Evolutionary conservation across 257 asterid species (phyloP), one percentile per base, ranked within the genome.

Genomic region (Salvia hispanica): DNA sequence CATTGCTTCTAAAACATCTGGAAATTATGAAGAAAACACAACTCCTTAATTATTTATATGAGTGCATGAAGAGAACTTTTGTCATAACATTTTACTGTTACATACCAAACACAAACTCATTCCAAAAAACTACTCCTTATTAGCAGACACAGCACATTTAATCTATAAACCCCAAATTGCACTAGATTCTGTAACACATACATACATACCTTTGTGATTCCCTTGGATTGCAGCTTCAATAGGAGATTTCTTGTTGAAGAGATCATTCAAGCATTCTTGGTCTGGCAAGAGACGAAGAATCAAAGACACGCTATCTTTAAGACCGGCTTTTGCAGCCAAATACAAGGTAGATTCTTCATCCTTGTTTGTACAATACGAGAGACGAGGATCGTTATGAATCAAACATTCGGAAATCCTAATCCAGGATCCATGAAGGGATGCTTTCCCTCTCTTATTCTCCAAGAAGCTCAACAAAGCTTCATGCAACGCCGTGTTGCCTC

Each of bases 301-400:
- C 37, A 11, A 54, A 8, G 55, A 61, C 37, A 70, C 69, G 14
- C 64, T 61, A 6, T 12, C 15, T 0, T 39, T 54, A 51, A 53
- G 77, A 53, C 83, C 87, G 15, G 57, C 74, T 42, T 72, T 69
- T 39, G 79, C 78, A 0, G 83, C 81, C 67, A 82, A 62, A 60
- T 72, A 79, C 28, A 74, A 13, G 0, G 69, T 62, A 16, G 72
- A 77, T 44, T 69, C 54, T 7, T 74, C 76, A 14, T 58, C 50
- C 5, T 43, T 12, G 47, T 79, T 82, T 13, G 7, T 48, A 16
- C 58, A 58, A 54, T 59, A 70, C 1, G 39, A 15, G 10, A 66
- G 18, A 40, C 66, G 58, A 2, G 61, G 72, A 64, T 74, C 65
- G 55, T 67, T 21, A 2, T 7, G 6, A 46, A 79, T 69, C 72